Percentiles rank a stretch among this genome's conserved stretches.
Conservation (phyloP, 2,329 filamentous ascomycete species). For the Colletotrichum sp. region DNA sequence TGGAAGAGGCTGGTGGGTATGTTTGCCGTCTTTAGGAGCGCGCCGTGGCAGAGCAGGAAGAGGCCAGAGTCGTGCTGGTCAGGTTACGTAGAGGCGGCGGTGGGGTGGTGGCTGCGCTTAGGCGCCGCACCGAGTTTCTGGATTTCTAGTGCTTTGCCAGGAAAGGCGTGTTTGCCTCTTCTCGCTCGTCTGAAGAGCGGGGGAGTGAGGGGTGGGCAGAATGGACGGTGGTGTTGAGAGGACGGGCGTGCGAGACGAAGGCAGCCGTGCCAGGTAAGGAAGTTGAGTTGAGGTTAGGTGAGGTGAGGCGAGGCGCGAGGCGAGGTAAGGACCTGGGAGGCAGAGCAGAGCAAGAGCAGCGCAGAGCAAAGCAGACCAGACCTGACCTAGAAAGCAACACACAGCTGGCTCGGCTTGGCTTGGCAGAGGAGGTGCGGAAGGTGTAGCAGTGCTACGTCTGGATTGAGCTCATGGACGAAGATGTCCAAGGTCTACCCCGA, state of each 20-base stretch:
- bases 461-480: constrained; percentile 1
- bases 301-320: background rate
- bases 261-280: constrained; percentile 4
- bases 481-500: constrained; percentile 18
- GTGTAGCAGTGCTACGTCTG: background rate
- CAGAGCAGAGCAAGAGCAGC: background rate
- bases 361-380: background rate
- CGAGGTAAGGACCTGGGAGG: background rate
- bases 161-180: constrained; percentile 4
- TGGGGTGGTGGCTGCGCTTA: constrained; percentile 22
- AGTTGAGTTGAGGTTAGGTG: background rate
- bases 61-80: constrained; percentile 3
- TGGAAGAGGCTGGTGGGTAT: constrained; percentile 17
- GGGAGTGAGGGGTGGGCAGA: background rate
- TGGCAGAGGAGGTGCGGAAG: background rate
- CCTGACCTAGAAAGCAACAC: background rate
- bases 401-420: background rate
- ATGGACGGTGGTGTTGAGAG: background rate
- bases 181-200: constrained; percentile 2
- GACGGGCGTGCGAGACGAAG: background rate
- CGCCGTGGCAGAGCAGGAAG: constrained; percentile 16
- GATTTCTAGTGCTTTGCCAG: constrained; percentile 13
- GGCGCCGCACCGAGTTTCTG: constrained; percentile 19
- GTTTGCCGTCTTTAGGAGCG: constrained; percentile 17
- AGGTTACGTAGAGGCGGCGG: constrained; percentile 12